A percentile compares a stretch with the other conserved stretches of the same genome.
Conservation (phyloP, 2,329 filamentous ascomycete genomes). For the Mollisia scopiformis region DNA sequence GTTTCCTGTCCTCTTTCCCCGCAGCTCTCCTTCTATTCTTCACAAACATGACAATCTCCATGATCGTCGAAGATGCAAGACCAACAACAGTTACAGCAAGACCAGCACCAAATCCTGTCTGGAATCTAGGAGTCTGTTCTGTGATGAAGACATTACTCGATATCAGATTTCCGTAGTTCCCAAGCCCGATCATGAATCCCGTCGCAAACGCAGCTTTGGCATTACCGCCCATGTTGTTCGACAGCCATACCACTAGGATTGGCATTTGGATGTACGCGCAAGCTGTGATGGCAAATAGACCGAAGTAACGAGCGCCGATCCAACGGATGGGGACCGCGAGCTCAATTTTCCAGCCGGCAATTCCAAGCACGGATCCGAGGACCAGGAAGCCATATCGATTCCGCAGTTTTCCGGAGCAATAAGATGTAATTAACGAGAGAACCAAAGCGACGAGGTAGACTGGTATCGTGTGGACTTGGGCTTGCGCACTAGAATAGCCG, state of each 20-base stretch:
- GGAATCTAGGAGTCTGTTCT: conserved; percentile 40
- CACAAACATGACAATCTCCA: conserved; percentile 5
- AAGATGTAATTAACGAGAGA: conserved; percentile 37
- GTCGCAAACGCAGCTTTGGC: conserved; percentile 44
- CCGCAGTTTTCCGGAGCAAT: conserved; percentile 35
- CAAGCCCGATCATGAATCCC: conserved; percentile 45
- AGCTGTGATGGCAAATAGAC: conserved; percentile 38
- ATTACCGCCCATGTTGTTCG: conserved; percentile 45
- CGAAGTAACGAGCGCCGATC: conserved; percentile 37
- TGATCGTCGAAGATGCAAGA: conserved; percentile 29
- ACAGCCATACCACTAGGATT: conserved; percentile 40
- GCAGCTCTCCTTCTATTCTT: conserved; percentile 10
- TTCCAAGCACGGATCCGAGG: conserved; percentile 36
- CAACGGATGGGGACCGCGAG: neutral
- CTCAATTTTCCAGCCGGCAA: conserved; percentile 35
- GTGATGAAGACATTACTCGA: conserved; percentile 45
- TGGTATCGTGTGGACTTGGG: conserved; percentile 73
- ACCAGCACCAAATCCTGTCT: conserved; percentile 41
- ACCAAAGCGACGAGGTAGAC: conserved; percentile 72
- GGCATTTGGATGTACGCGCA: conserved; percentile 39
- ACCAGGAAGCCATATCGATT: conserved; percentile 42
- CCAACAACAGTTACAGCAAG: conserved; percentile 31
- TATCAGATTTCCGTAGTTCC: conserved; percentile 47
- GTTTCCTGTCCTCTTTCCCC: conserved; percentile 1
- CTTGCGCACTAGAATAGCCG: conserved; percentile 41